phyloP scores from a whole-genome alignment of 2,329 filamentous ascomycete species.

The Cladosporium halotolerans region DNA sequence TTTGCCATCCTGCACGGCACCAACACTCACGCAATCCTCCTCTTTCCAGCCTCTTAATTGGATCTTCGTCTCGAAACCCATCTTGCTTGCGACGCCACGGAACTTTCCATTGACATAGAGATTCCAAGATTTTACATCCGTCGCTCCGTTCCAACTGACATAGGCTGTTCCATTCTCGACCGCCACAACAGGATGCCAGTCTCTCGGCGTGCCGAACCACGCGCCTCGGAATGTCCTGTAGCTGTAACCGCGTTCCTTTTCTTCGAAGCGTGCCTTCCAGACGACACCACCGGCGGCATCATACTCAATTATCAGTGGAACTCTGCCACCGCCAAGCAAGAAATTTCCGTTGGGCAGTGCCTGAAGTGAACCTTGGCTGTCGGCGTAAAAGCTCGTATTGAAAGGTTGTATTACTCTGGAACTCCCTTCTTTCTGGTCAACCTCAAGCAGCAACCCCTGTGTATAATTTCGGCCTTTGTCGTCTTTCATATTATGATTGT shows the following conservation, averaged over 20 bases:
- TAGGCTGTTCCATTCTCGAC: conserved; percentile 12
- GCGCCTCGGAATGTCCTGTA: conserved; percentile 21
- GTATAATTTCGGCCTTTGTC: conserved; percentile 12
- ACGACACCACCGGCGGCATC: conserved; percentile 6
- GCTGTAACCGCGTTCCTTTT: conserved; percentile 14
- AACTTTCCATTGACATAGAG: conserved; percentile 15
- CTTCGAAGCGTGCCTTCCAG: conserved; percentile 18
- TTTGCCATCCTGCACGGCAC: conserved; percentile 1
- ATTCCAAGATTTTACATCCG: conserved; percentile 23
- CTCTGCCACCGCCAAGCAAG: conserved; percentile 18
- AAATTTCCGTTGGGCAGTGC: conserved; percentile 16
- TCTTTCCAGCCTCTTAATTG: neutral
- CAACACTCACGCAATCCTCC: neutral
- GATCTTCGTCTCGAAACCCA: conserved; percentile 8
- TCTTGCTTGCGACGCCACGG: neutral
- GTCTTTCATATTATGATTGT: conserved; percentile 20
- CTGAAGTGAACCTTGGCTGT: conserved; percentile 20
- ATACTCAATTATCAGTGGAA: conserved; percentile 20
- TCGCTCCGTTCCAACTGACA: conserved; percentile 27
- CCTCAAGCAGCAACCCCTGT: conserved; percentile 14
- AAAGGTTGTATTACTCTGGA: neutral
- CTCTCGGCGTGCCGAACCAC: conserved; percentile 19
- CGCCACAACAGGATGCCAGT: conserved; percentile 5
- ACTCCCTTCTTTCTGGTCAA: conserved; percentile 11
- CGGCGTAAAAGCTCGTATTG: conserved; percentile 11